Evolutionary conservation across 805 yeast species (phyloP).

Genomic region (Zygoascus biomembranicola): DNA sequence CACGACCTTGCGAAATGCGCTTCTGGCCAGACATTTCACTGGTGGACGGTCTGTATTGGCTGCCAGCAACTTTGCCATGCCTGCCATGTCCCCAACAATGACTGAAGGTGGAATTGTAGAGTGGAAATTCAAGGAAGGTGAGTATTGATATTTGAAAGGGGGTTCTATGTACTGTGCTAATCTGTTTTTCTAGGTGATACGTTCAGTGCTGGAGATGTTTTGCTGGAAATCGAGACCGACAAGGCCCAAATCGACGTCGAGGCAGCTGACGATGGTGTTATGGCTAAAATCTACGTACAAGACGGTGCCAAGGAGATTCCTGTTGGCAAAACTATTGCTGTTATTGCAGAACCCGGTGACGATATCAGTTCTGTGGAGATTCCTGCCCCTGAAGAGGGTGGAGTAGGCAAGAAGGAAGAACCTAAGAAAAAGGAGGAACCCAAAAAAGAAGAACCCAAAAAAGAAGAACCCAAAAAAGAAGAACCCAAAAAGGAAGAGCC

Average conservation of each 20-base stretch:
- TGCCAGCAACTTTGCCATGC: slow-evolving; percentile 63
- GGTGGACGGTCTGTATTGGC: slow-evolving; percentile 9
- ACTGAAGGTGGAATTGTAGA: slow-evolving; percentile 85
- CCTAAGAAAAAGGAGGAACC: slow-evolving; percentile 6
- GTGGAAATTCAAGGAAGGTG: slow-evolving; percentile 77
- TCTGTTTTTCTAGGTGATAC: slow-evolving; percentile 35
- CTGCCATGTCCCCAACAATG: slow-evolving; percentile 99
- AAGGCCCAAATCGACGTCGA: slow-evolving; percentile 97
- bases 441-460: neutral
- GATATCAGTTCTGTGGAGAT: slow-evolving; percentile 56
- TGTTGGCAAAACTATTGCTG: slow-evolving; percentile 89
- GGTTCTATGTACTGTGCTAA: neutral
- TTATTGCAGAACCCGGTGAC: slow-evolving; percentile 80
- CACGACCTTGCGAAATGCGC: neutral
- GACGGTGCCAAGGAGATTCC: slow-evolving; percentile 75
- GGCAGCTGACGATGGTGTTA: slow-evolving; percentile 85
- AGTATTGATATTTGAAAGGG: neutral
- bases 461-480: neutral
- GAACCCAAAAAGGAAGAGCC: slow-evolving; percentile 1
- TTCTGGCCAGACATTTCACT: neutral
- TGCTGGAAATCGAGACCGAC: slow-evolving; percentile 97
- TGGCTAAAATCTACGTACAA: slow-evolving; percentile 61
- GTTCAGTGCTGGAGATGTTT: slow-evolving; percentile 82
- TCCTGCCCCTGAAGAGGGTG: slow-evolving; percentile 34
- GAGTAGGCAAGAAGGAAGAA: slow-evolving; percentile 16